phyloP scores from a whole-genome alignment of 1,139 yeast genomes.

The Yamadazyma blattariae region DNA sequence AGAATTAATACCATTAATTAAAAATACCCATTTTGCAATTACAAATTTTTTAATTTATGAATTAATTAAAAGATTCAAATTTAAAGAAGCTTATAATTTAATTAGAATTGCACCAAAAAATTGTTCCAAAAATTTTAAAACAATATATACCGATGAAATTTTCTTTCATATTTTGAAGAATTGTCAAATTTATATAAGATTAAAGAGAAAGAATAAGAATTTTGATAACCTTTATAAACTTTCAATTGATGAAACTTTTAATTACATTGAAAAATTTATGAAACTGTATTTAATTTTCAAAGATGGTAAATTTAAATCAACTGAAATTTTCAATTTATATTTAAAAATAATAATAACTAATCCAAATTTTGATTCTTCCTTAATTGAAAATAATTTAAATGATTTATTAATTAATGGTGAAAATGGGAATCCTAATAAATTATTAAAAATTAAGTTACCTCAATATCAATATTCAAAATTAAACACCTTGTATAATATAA shows the following conservation, averaged over 20 bases:
- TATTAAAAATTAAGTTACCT: conserved; percentile 2
- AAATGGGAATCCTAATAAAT: too few relatives aligned
- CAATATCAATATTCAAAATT: conserved; percentile 9
- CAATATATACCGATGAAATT: background rate
- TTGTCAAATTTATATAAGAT: background rate
- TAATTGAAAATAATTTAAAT: conserved; percentile 6
- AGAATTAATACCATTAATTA: background rate
- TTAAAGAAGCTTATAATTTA: conserved; percentile 25
- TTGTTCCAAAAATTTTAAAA: background rate
- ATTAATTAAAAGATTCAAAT: conserved; percentile 24
- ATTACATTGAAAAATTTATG: conserved; percentile 8
- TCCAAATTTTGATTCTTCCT: conserved; percentile 8
- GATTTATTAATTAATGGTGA: background rate
- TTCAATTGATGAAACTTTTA: background rate
- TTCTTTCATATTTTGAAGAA: background rate
- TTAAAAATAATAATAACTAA: conserved; percentile 7
- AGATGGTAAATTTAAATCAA: conserved; percentile 1
- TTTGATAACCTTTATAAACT: too few relatives aligned
- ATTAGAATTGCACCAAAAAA: conserved; percentile 9
- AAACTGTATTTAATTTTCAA: conserved; percentile 10
- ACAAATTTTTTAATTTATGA: conserved; percentile 25
- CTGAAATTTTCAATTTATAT: conserved; percentile 8
- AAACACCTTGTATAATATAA: conserved; percentile 6
- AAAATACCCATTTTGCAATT: conserved; percentile 12
- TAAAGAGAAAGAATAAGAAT: background rate